Base-by-base conservation (phyloP, 306 rosid species). In the Glycine latifolia region DNA sequence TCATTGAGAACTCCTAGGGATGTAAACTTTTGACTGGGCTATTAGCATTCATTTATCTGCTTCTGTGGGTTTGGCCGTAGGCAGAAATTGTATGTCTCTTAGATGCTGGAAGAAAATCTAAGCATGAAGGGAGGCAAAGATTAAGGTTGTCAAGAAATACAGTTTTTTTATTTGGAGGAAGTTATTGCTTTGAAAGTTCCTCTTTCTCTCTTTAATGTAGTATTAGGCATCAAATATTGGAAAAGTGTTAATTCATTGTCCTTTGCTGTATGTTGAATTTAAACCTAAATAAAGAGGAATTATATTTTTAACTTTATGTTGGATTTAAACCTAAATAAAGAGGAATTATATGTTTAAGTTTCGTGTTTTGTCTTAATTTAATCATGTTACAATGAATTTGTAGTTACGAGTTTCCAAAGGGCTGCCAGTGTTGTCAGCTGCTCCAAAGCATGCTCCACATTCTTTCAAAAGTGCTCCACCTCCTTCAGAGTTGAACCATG, bases 401-500 rank as follows among this genome's bases (percentile, higher is more conserved):
- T 84, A 96, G 99, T 86, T 96, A 85, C 90, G 90, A 82, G 88
- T 89, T 56, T 56, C 94, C 67, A 93, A 86, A 82, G 97, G 87
- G 17, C 93, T 81, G 47, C n/a, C 94, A 41, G 84, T 85, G 75
- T 79, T 83, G 54, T 77, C 90, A 33, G 79, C 85, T 69, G 77
- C 78, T 15, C 59, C 87, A 11, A 91, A 88, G 79, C 81, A 79
- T 59, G 77, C 77, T 13, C 85, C 93, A 26, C 84, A 80, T 9
- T 77, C 97, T 65, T 65, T 75, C 39, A 70, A 84, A 73, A 86
- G 86, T 35, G 80, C 71, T 54, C 87, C 94, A 7, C 73, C 92
- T 79, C 73, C 90, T 67, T 76, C 94, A 16, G 98, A 92, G 48
- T 80, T 85, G 76, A 93, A 88, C 85, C 87, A 89, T 79, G 89